These are phyloP conservation scores for Beta macrorhiza DNA, from an alignment of 179 eudicot genomes.

Conservation along the genomic window DNA sequence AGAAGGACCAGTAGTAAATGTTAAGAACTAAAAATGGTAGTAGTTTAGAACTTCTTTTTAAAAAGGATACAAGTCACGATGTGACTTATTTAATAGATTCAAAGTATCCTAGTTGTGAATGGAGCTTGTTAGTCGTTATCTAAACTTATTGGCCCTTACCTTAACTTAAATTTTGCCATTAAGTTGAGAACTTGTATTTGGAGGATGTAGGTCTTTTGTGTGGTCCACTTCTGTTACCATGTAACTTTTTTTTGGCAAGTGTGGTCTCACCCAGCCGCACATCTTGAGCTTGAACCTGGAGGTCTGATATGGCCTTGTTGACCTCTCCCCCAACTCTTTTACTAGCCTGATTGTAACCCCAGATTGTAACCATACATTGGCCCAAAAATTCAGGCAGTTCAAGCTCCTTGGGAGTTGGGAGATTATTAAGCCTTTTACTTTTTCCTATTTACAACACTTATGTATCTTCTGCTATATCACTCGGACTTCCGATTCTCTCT, in stretches of 20 bases:
- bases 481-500: no score
- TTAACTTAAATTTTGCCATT: background rate
- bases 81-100: no score
- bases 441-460: no score
- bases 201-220: background rate
- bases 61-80: no score
- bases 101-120: background rate
- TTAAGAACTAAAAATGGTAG: no score
- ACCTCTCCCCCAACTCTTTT: background rate
- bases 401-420: background rate
- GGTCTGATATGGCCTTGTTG: background rate
- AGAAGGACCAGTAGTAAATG: no score
- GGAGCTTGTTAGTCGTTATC: background rate
- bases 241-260: background rate
- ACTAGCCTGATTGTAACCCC: background rate
- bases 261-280: background rate
- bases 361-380: background rate
- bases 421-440: no score
- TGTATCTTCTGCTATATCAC: no score
- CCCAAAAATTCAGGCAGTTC: background rate
- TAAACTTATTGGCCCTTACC: background rate
- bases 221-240: background rate
- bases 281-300: background rate
- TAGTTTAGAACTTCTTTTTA: no score
- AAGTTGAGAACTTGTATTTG: background rate